Conservation (phyloP, 176 grass and related monocot genomes). For the Oryza meyeriana region DNA sequence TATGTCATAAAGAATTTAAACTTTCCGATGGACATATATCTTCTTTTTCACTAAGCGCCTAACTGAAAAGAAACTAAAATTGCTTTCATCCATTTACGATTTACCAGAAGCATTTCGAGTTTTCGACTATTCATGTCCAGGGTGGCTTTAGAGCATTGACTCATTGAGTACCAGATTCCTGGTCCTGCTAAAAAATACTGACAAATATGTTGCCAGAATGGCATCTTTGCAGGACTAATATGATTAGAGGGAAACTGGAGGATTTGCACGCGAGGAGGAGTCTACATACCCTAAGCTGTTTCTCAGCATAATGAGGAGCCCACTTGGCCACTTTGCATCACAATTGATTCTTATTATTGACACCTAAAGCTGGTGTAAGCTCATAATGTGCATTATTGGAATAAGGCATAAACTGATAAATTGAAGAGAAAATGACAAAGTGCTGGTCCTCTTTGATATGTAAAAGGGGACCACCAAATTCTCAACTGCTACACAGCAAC, state of each 20-base stretch:
- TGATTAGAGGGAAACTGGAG: neutral
- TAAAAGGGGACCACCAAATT: conserved; percentile 9
- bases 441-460: conserved; percentile 27
- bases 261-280: neutral
- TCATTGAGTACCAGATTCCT: conserved; percentile 3
- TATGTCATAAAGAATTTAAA: neutral
- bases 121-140: neutral
- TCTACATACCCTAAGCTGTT: neutral
- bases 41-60: conserved; percentile 9
- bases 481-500: conserved; percentile 38
- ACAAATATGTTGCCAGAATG: neutral
- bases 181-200: neutral
- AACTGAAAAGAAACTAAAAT: neutral
- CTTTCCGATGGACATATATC: neutral
- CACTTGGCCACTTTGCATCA: conserved; percentile 6
- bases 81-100: neutral
- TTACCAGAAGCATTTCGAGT: neutral
- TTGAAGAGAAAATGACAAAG: conserved; percentile 35
- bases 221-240: neutral
- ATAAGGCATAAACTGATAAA: conserved; percentile 17
- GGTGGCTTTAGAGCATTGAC: neutral
- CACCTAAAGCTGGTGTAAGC: neutral
- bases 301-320: neutral
- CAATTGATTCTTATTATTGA: conserved; percentile 6
- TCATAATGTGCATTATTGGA: conserved; percentile 13